Conservation (phyloP, 2,329 filamentous ascomycete species). For the Rosellinia necatrix region DNA sequence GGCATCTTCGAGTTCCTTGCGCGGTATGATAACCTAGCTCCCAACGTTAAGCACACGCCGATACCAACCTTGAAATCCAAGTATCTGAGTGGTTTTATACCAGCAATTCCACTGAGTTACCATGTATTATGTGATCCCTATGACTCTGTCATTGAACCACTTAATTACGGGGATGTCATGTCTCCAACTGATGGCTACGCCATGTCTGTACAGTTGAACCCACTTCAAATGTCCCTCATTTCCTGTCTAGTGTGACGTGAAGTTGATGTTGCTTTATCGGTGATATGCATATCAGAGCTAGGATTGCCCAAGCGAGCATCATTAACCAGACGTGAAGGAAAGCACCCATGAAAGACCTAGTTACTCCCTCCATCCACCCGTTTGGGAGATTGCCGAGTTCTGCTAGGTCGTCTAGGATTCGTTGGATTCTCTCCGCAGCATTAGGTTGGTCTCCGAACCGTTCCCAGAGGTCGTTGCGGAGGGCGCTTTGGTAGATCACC, state of each 20-base stretch:
- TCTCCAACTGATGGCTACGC: no score
- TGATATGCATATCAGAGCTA: slow-evolving; percentile 10
- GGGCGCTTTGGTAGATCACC: slow-evolving; percentile 8
- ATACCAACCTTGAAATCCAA: no score
- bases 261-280: slow-evolving; percentile 21
- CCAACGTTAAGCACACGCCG: no score
- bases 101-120: no score
- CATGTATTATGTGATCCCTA: no score
- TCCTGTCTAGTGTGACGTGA: slow-evolving; percentile 12
- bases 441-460: slow-evolving; percentile 6
- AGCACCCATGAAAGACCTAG: slow-evolving; percentile 11
- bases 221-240: no score
- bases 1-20: no score
- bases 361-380: slow-evolving; percentile 15
- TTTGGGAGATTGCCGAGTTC: slow-evolving; percentile 8
- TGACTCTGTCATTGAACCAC: no score
- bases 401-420: slow-evolving; percentile 7
- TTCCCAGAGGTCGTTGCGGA: slow-evolving; percentile 5
- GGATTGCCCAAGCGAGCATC: slow-evolving; percentile 13
- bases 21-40: no score
- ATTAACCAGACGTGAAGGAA: slow-evolving; percentile 14
- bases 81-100: no score
- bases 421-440: slow-evolving; percentile 9
- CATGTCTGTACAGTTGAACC: no score
- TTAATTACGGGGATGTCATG: no score